Evolutionary conservation across 2,329 filamentous ascomycete species (phyloP), one percentile per base, ranked within the genome.

Genomic region (Trichophaea hybrida): DNA sequence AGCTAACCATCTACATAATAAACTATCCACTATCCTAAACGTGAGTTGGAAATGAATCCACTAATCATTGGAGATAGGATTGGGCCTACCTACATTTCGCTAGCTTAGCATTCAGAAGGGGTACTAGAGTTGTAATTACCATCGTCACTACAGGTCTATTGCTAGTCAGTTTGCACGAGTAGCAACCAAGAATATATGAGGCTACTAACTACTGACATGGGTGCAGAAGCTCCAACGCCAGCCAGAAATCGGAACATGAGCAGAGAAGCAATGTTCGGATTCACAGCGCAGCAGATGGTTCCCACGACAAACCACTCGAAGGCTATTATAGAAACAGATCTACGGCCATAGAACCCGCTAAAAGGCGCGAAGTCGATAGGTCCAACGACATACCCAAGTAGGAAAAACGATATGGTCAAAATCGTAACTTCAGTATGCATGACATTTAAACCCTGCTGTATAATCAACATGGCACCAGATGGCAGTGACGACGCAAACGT

Each of bases 11-110:
- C 82, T 32, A 87, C 76, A 78, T 83, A 86, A 66, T 85, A 86
- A 1, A 77, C 71, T 83, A 83, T 86, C 46, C 81, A 76, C 84
- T 83, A 86, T 17, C 77, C 78, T 32, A 84, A 76, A 2, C 40
- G 54, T 1, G 74, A 75, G 1, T 74, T 69, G 0, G 79, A 74
- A 43, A 80, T 77, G 70, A 78, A 86, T 7, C 83, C 84, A 0
- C 80, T 81, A 24, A 84, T 75, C 13, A 84, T 78, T 2, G 84
- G 84, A 0, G 81, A 80, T 1, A 83, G 70, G n/a, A 86, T 75
- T 0, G 82, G 84, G 0, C 84, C 84, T 49, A 24, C 24, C 24
- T 24, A 24, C 24, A 24, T 24, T 24, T 24, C 3, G 24, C 3
- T 3, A 80, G 80, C 0, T 80, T 77, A 24, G 24, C 24, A 24